Conservation (phyloP, 2,329 filamentous ascomycete genomes). For the Aspergillus candidus region DNA sequence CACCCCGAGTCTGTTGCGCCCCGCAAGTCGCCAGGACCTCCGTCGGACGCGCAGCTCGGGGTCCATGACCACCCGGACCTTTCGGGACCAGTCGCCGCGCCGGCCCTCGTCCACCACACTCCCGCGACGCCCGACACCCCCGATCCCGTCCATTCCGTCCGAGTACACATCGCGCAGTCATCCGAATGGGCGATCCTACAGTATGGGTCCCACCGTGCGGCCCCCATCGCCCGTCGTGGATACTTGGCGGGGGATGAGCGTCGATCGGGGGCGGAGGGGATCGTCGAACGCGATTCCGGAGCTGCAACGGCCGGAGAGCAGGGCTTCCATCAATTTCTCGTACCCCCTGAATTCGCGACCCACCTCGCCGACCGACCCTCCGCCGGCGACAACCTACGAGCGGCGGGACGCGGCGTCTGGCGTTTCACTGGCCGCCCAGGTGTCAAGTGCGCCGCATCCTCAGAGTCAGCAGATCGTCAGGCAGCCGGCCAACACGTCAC, state of each 20-base stretch:
- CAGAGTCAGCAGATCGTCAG: slow-evolving; percentile 20
- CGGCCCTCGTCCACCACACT: slow-evolving; percentile 41
- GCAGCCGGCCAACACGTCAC: slow-evolving; percentile 22
- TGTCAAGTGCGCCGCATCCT: slow-evolving; percentile 19
- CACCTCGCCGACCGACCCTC: slow-evolving; percentile 31
- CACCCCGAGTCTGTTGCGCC: slow-evolving; percentile 33
- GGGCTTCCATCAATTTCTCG: slow-evolving; percentile 45
- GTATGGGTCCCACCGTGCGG: slow-evolving; percentile 46
- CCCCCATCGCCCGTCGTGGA: slow-evolving; percentile 38
- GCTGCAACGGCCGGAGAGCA: slow-evolving; percentile 34
- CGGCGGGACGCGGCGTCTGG: slow-evolving; percentile 11
- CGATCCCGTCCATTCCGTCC: slow-evolving; percentile 67
- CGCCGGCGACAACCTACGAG: slow-evolving; percentile 10
- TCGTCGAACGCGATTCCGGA: slow-evolving; percentile 28
- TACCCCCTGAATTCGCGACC: slow-evolving; percentile 39
- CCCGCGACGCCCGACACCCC: slow-evolving; percentile 54
- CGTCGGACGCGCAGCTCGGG: slow-evolving; percentile 63
- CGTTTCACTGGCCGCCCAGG: slow-evolving; percentile 13
- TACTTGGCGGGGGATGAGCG: slow-evolving; percentile 34
- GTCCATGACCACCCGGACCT: slow-evolving; percentile 86
- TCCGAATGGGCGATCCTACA: slow-evolving; percentile 42
- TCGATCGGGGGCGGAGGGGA: slow-evolving; percentile 29
- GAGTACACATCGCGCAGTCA: slow-evolving; percentile 32
- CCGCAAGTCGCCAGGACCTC: slow-evolving; percentile 42
- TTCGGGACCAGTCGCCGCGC: slow-evolving; percentile 66